phyloP scores from a whole-genome alignment of 2,329 filamentous ascomycete genomes.

The Talaromyces pinophilus region DNA sequence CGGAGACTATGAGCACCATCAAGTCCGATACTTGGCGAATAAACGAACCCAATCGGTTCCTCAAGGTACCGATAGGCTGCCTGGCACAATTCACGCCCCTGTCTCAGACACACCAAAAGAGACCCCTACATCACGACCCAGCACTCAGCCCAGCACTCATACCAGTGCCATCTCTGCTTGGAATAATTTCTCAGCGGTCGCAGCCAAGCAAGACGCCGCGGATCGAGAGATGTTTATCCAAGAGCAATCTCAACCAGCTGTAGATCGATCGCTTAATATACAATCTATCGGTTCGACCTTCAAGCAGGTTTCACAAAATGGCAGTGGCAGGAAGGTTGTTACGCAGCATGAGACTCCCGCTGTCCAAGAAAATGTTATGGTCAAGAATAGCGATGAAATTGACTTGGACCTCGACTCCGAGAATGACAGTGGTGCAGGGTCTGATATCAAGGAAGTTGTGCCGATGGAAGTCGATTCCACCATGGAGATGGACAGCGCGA shows the following conservation, averaged over 20 bases:
- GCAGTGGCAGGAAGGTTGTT: conserved; percentile 27
- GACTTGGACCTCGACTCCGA: conserved; percentile 36
- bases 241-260: conserved; percentile 25
- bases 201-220: conserved; percentile 36
- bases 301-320: conserved; percentile 36
- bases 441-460: background rate
- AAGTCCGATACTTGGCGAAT: background rate
- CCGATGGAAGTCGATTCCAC: conserved; percentile 1
- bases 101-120: background rate
- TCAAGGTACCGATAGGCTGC: conserved; percentile 11
- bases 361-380: conserved; percentile 17
- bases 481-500: background rate
- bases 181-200: conserved; percentile 41
- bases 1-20: conserved; percentile 32
- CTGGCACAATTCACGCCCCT: background rate
- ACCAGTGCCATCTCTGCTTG: conserved; percentile 36
- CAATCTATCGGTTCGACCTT: conserved; percentile 32
- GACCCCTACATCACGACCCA: background rate
- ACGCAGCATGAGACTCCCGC: conserved; percentile 27
- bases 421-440: background rate
- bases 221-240: conserved; percentile 35
- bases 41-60: background rate
- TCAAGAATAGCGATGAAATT: conserved; percentile 47
- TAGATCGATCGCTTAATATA: conserved; percentile 5
- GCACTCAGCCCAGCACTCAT: background rate